phyloP scores from a whole-genome alignment of 768 basidiomycete species.

The Galerina sulciceps region DNA sequence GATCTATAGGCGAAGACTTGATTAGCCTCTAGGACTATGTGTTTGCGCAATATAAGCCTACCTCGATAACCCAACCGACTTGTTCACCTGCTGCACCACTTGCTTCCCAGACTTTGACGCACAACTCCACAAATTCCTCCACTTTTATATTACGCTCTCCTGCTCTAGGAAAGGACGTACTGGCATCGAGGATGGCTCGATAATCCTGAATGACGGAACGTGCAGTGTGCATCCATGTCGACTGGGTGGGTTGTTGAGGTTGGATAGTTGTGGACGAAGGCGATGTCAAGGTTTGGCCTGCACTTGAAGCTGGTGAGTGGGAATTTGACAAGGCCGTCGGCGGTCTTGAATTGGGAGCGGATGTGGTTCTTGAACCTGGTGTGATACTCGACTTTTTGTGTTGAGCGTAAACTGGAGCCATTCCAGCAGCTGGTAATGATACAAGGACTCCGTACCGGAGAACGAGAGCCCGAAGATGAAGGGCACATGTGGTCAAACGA shows the following conservation, averaged over 20 bases:
- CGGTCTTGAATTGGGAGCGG: background rate
- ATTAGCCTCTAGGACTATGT: background rate
- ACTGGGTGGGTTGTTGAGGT: slow-evolving; percentile 24
- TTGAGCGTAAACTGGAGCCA: slow-evolving; percentile 5
- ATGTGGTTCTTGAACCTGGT: slow-evolving; percentile 1
- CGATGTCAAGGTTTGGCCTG: background rate
- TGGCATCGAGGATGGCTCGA: slow-evolving; percentile 64
- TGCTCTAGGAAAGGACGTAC: slow-evolving; percentile 80
- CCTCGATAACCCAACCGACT: slow-evolving; percentile 83
- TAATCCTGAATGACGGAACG: slow-evolving; percentile 75
- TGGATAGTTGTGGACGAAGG: slow-evolving; percentile 26
- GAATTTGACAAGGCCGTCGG: slow-evolving; percentile 2
- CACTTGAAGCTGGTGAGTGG: background rate
- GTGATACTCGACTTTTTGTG: background rate
- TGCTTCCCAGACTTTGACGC: slow-evolving; percentile 83
- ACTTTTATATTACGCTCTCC: slow-evolving; percentile 80
- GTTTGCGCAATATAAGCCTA: slow-evolving; percentile 38
- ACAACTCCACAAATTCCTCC: slow-evolving; percentile 82
- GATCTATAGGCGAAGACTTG: slow-evolving; percentile 47
- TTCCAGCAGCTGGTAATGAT: slow-evolving; percentile 14
- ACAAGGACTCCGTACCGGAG: slow-evolving; percentile 42
- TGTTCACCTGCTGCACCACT: slow-evolving; percentile 73
- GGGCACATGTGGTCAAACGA: slow-evolving; percentile 66
- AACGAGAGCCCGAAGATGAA: slow-evolving; percentile 78
- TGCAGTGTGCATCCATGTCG: slow-evolving; percentile 68